Conservation (phyloP, 108 stramenopile species). For the Chaetoceros muelleri region DNA sequence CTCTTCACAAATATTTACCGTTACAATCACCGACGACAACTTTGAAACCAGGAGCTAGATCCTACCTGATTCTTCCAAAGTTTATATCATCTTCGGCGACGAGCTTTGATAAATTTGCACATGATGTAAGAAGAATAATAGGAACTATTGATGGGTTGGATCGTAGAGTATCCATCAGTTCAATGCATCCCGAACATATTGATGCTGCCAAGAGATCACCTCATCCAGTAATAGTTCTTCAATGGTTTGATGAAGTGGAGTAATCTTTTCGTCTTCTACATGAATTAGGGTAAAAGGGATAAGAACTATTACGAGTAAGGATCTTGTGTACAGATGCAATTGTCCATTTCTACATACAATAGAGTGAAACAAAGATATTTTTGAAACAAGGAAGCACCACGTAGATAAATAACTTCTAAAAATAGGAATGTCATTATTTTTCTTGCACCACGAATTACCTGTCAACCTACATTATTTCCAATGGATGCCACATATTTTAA, state of each 20-base stretch:
- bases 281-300: not conserved
- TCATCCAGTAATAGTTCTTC: slow-evolving; percentile 51
- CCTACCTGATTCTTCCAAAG: slow-evolving; percentile 64
- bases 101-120: slow-evolving; percentile 61
- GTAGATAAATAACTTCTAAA: too few relatives aligned
- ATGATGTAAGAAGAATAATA: slow-evolving; percentile 37
- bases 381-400: too few relatives aligned
- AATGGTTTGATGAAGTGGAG: slow-evolving; percentile 24
- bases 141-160: slow-evolving; percentile 26
- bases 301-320: too few relatives aligned
- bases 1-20: slow-evolving; percentile 26
- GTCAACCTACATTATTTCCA: too few relatives aligned
- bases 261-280: not conserved
- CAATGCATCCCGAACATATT: slow-evolving; percentile 70
- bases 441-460: too few relatives aligned
- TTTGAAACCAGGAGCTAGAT: slow-evolving; percentile 24
- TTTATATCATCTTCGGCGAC: slow-evolving; percentile 61
- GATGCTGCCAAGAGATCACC: slow-evolving; percentile 37
- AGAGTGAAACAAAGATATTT: too few relatives aligned
- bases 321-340: too few relatives aligned
- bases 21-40: not conserved
- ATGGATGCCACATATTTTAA: too few relatives aligned
- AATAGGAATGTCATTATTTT: too few relatives aligned
- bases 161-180: slow-evolving; percentile 35
- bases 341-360: too few relatives aligned